Conservation (phyloP, 179 eudicot species). For the Corrigiola litoralis region DNA sequence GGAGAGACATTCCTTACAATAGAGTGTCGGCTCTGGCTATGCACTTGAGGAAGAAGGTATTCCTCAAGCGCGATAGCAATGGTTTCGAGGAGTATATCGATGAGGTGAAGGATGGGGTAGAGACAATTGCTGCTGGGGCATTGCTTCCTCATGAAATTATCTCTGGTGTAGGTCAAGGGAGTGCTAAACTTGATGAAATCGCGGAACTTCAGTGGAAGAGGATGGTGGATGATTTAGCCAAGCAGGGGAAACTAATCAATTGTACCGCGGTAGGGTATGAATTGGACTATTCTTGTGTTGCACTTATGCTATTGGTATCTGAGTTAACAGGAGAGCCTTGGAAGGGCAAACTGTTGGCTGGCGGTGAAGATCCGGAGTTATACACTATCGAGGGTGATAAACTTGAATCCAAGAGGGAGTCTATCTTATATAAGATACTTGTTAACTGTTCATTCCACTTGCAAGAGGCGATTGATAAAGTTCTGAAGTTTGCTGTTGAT, state of each 20-base stretch:
- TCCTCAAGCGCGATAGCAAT: conserved; percentile 29
- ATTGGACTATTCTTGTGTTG: not conserved
- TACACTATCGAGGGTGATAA: conserved; percentile 5
- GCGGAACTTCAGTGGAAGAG: conserved; percentile 59
- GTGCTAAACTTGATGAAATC: conserved; percentile 23
- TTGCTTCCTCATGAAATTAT: conserved; percentile 51
- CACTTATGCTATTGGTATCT: conserved; percentile 10
- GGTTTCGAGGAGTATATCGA: conserved; percentile 34
- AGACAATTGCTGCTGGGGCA: conserved; percentile 47
- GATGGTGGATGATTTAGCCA: conserved; percentile 41
- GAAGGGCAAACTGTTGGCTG: conserved; percentile 10
- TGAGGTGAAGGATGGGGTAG: conserved; percentile 33
- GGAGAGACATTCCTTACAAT: conserved; percentile 40
- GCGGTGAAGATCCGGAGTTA: not conserved
- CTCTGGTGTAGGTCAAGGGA: not conserved
- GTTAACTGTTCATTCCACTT: not conserved
- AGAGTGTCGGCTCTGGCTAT: conserved; percentile 48
- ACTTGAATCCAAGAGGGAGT: not conserved
- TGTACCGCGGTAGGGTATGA: conserved; percentile 24
- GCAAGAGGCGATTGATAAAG: conserved; percentile 3
- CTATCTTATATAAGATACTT: not conserved
- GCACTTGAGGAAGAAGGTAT: conserved; percentile 32
- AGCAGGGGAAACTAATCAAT: conserved; percentile 35
- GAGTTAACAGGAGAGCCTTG: conserved; percentile 14
- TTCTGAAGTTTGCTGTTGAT: conserved; percentile 1